phyloP scores from a whole-genome alignment of 2,329 filamentous ascomycete genomes.

The Penicillium polonicum region DNA sequence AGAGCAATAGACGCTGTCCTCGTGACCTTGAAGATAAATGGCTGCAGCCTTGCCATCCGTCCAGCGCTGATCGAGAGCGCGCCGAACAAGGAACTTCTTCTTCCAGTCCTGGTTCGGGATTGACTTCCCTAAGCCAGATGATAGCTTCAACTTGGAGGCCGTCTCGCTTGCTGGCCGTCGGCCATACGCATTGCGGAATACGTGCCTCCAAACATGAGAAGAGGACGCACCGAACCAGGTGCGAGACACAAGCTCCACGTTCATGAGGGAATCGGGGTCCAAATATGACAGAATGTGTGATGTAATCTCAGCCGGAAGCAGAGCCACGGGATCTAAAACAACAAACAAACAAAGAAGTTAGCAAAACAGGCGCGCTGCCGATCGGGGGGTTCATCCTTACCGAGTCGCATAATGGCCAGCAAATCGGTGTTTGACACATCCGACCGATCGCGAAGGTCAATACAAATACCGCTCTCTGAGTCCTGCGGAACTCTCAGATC shows the following conservation, averaged over 20 bases:
- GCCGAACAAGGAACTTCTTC: slow-evolving; percentile 74
- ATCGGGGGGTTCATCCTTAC: slow-evolving; percentile 22
- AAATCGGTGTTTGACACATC: slow-evolving; percentile 37
- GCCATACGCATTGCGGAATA: slow-evolving; percentile 59
- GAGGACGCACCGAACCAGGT: slow-evolving; percentile 59
- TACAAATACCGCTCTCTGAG: slow-evolving; percentile 52
- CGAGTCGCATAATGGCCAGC: slow-evolving; percentile 37
- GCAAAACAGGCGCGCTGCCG: neutral
- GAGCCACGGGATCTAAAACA: slow-evolving; percentile 51
- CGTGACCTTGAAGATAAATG: slow-evolving; percentile 88
- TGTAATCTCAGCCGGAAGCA: slow-evolving; percentile 59
- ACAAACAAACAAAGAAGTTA: slow-evolving; percentile 6
- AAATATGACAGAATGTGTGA: slow-evolving; percentile 60
- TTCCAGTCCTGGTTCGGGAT: slow-evolving; percentile 75
- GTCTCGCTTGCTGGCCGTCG: slow-evolving; percentile 39
- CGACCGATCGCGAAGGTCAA: slow-evolving; percentile 42
- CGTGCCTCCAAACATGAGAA: slow-evolving; percentile 60
- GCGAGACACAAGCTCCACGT: slow-evolving; percentile 56
- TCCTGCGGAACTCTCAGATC: slow-evolving; percentile 39
- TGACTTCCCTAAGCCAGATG: slow-evolving; percentile 54
- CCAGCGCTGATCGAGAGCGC: slow-evolving; percentile 77
- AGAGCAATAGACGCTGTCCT: slow-evolving; percentile 94
- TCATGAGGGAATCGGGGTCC: slow-evolving; percentile 56
- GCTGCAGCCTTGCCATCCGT: slow-evolving; percentile 72
- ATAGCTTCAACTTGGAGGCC: slow-evolving; percentile 50